A percentile compares a stretch with the other conserved stretches of the same genome.
These are phyloP conservation scores for Trichoderma lentiforme DNA, from an alignment of 2,329 filamentous ascomycete species.

Conservation along the genomic window DNA sequence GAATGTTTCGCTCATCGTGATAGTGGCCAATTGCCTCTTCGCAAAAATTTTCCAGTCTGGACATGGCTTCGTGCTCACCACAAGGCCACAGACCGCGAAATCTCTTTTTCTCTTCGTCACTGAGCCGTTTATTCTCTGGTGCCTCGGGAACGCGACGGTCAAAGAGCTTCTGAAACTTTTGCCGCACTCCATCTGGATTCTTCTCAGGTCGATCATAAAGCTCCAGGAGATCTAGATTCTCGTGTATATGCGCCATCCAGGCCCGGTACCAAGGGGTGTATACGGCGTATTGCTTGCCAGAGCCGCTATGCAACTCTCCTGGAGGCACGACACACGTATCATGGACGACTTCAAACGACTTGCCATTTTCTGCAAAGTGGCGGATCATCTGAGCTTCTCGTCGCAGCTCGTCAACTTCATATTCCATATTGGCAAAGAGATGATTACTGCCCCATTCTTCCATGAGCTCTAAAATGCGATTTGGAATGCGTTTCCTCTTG, in stretches of 20 bases:
- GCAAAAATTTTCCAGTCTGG: conserved; percentile 64
- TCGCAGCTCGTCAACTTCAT: conserved; percentile 85
- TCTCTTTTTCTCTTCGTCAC: conserved; percentile 54
- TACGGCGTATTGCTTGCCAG: conserved; percentile 77
- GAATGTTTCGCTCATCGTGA: conserved; percentile 62
- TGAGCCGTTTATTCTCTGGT: conserved; percentile 61
- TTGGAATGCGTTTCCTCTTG: conserved; percentile 59
- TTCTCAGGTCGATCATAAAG: conserved; percentile 49
- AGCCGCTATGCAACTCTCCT: conserved; percentile 61
- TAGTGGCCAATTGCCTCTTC: conserved; percentile 62
- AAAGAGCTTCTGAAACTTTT: conserved; percentile 57
- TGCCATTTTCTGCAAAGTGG: conserved; percentile 57
- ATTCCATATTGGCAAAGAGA: conserved; percentile 81
- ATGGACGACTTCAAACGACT: conserved; percentile 69
- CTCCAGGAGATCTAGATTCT: conserved; percentile 64
- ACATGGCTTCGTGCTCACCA: conserved; percentile 68
- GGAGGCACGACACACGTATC: conserved; percentile 83
- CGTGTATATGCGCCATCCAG: conserved; percentile 72
- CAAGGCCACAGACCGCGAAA: conserved; percentile 65
- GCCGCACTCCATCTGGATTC: conserved; percentile 34
- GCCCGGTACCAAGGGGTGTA: conserved; percentile 78
- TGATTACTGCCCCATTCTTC: conserved; percentile 70
- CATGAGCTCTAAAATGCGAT: conserved; percentile 61
- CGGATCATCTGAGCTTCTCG: conserved; percentile 67
- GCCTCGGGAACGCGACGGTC: conserved; percentile 56